Evolutionary conservation across 805 yeast genomes (phyloP).

Genomic region (Cyberlindnera samutprakarnensis): DNA sequence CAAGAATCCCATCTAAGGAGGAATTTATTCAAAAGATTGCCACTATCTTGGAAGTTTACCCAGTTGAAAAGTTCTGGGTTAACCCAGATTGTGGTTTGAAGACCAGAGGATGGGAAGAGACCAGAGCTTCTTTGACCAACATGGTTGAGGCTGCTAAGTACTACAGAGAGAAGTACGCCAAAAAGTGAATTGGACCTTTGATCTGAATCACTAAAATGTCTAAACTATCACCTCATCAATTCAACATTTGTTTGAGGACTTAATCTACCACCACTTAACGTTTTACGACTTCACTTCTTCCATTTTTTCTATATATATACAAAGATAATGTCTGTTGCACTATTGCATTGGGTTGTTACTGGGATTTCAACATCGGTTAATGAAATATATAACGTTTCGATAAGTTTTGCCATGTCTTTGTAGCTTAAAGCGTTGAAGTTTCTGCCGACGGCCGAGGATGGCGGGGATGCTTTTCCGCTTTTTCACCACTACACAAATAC

Average conservation of each 20-base stretch:
- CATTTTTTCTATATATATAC: no score
- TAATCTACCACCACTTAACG: constrained; percentile 1
- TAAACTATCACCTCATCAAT: constrained; percentile 17
- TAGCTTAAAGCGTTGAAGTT: neutral
- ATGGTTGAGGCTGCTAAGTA: constrained; percentile 99
- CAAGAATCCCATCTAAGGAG: constrained; percentile 97
- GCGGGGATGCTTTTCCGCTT: no score
- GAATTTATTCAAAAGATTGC: constrained; percentile 92
- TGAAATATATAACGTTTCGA: constrained; percentile 4
- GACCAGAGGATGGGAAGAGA: constrained; percentile 99
- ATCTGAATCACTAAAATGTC: constrained; percentile 2
- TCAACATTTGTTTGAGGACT: constrained; percentile 17
- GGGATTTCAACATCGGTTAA: constrained; percentile 43
- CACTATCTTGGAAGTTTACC: constrained; percentile 93
- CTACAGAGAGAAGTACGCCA: constrained; percentile 54
- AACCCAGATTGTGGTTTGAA: constrained; percentile 99
- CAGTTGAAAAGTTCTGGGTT: constrained; percentile 98
- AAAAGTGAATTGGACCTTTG: constrained; percentile 5
- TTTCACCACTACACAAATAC: no score
- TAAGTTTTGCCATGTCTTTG: neutral
- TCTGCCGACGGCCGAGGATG: neutral
- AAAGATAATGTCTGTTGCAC: constrained; percentile 17
- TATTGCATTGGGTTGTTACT: constrained; percentile 23
- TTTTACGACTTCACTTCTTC: constrained; percentile 13
- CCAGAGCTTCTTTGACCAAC: constrained; percentile 88